A percentile compares a stretch with the other conserved stretches of the same genome.
Conservation (phyloP, 768 basidiomycete species). For the Podaxis mareebaensis region DNA sequence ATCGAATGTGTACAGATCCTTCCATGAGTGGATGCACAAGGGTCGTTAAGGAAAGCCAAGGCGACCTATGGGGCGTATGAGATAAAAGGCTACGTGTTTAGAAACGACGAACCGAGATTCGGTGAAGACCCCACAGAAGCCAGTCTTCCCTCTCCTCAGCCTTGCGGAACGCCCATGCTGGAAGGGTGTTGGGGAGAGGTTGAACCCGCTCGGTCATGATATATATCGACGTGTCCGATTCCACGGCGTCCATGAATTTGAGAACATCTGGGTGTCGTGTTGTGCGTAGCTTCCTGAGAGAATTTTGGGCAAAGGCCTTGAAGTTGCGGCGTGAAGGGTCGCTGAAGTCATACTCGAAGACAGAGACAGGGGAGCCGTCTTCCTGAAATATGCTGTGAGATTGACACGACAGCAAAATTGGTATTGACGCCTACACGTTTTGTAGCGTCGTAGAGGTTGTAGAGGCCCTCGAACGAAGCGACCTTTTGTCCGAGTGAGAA, state of each 20-base stretch:
- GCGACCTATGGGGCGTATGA: conserved; percentile 60
- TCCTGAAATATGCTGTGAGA: conserved; percentile 47
- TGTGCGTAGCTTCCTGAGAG: conserved; percentile 85
- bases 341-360: conserved; percentile 89
- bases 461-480: conserved; percentile 68
- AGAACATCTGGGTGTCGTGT: conserved; percentile 95
- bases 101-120: conserved; percentile 68
- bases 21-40: conserved; percentile 81
- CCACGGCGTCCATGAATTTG: conserved; percentile 92
- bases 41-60: conserved; percentile 85
- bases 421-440: conserved; percentile 64
- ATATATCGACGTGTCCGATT: conserved; percentile 83
- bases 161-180: conserved; percentile 61
- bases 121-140: conserved; percentile 91
- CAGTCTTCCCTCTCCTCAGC: conserved; percentile 80
- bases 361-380: conserved; percentile 79
- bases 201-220: conserved; percentile 94
- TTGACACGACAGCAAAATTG: conserved; percentile 12
- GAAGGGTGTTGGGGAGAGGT: conserved; percentile 65
- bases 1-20: conserved; percentile 73
- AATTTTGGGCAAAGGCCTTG: conserved; percentile 82
- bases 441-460: conserved; percentile 84
- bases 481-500: conserved; percentile 82
- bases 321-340: conserved; percentile 57
- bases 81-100: neutral